A percentile compares a stretch with the other conserved stretches of the same genome.
Evolutionary conservation across 179 eudicot genomes (phyloP).

Genomic region (Spergularia azorica): DNA sequence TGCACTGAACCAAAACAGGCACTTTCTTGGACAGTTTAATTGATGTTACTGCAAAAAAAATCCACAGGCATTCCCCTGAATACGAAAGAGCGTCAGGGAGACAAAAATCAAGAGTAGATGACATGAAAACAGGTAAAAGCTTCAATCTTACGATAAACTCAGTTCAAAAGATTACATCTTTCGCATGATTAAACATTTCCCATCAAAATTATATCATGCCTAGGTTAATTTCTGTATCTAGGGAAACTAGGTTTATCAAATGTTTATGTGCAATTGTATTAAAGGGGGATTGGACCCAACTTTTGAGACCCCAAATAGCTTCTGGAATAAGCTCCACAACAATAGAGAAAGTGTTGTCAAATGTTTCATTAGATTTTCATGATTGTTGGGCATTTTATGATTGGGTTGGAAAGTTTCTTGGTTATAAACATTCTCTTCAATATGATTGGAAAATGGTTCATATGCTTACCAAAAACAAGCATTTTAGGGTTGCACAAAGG

Average conservation of each 20-base stretch:
- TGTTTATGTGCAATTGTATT: conserved; percentile 45
- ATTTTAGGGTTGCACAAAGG: conserved; percentile 61
- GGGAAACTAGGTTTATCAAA: conserved; percentile 46
- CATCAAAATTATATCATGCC: conserved; percentile 34
- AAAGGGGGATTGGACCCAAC: conserved; percentile 59
- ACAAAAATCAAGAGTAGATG: neutral
- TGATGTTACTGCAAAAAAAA: too few relatives aligned
- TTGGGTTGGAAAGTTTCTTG: conserved; percentile 66
- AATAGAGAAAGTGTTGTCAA: conserved; percentile 45
- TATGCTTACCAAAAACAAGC: conserved; percentile 50
- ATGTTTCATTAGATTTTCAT: conserved; percentile 34
- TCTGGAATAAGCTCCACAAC: conserved; percentile 52
- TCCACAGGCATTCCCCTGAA: too few relatives aligned
- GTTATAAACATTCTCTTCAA: conserved; percentile 71
- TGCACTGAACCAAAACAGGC: too few relatives aligned
- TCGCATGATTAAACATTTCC: neutral
- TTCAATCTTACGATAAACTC: neutral
- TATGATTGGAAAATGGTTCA: conserved; percentile 73
- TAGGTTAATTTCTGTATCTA: conserved; percentile 27
- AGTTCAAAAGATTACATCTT: conserved; percentile 3
- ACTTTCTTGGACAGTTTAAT: too few relatives aligned
- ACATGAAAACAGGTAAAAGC: conserved; percentile 7
- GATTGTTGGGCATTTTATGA: conserved; percentile 72
- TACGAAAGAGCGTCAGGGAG: neutral
- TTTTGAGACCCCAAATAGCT: conserved; percentile 54